phyloP scores from a whole-genome alignment of 208 protist genomes.

The Acanthamoeba royreba region DNA sequence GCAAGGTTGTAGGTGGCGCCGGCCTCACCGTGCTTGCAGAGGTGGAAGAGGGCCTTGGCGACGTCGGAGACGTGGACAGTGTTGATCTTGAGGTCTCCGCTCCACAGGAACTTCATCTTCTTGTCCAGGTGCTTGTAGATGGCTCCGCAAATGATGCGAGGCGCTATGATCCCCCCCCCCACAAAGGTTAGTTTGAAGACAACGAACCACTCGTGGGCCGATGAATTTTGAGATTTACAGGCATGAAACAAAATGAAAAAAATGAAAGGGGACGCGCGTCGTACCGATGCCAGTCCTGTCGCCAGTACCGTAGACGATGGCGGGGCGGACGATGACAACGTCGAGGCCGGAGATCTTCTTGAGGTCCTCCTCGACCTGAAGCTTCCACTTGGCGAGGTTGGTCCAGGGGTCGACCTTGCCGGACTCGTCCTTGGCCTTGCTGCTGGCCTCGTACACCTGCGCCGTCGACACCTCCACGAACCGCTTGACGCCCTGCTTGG shows the following conservation, averaged over 20 bases:
- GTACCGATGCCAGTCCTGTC: slow-evolving; percentile 84
- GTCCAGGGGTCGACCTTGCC: slow-evolving; percentile 85
- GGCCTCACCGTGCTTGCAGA: slow-evolving; percentile 60
- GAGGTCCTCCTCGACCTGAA: slow-evolving; percentile 82
- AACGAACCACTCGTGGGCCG: neutral
- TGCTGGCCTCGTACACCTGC: slow-evolving; percentile 84
- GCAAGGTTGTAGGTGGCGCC: slow-evolving; percentile 86
- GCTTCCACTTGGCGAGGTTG: slow-evolving; percentile 79
- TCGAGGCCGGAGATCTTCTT: slow-evolving; percentile 52
- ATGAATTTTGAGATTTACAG: neutral
- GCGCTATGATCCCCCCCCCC: slow-evolving; percentile 66
- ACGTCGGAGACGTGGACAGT: slow-evolving; percentile 92
- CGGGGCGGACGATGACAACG: slow-evolving; percentile 81
- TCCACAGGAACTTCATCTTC: slow-evolving; percentile 89
- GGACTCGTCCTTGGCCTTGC: slow-evolving; percentile 65
- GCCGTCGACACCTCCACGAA: slow-evolving; percentile 89
- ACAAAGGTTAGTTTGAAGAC: neutral
- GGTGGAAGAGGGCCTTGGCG: slow-evolving; percentile 79
- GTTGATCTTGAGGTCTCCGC: slow-evolving; percentile 83
- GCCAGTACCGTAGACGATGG: slow-evolving; percentile 88
- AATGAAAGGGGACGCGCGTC: neutral
- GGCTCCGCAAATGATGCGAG: slow-evolving; percentile 84
- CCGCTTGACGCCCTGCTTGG: slow-evolving; percentile 69
- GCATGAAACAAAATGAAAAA: neutral
- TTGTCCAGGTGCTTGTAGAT: slow-evolving; percentile 85